Percentiles rank a stretch among this genome's conserved stretches.
phyloP scores from a whole-genome alignment of 2,329 filamentous ascomycete genomes.

The Clonostachys solani region DNA sequence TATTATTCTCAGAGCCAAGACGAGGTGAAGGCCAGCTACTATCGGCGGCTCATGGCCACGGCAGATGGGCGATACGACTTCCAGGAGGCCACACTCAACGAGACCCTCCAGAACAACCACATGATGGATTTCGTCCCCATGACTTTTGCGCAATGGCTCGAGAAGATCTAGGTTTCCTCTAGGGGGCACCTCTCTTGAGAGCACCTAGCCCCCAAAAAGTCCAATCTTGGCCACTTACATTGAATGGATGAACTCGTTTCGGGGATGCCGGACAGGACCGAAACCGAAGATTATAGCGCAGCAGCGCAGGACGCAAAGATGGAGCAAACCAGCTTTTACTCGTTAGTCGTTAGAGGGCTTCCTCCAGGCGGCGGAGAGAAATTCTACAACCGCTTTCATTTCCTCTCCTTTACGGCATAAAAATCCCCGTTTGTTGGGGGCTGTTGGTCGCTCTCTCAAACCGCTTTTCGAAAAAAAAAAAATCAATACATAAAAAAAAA shows the following conservation, averaged over 20 bases:
- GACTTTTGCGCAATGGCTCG: constrained; percentile 51
- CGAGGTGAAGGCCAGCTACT: constrained; percentile 42
- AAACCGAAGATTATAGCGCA: not conserved
- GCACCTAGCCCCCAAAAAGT: no score
- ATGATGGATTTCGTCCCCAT: constrained; percentile 39
- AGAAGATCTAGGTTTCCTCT: constrained; percentile 7
- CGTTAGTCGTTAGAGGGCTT: no score
- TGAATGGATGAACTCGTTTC: not conserved
- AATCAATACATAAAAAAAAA: no score
- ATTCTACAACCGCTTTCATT: no score
- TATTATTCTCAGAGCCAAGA: constrained; percentile 42
- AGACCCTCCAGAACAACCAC: constrained; percentile 27
- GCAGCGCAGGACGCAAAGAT: not conserved
- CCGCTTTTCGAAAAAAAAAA: no score
- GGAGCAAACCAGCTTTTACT: no score
- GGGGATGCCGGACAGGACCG: not conserved
- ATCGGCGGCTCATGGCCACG: constrained; percentile 63
- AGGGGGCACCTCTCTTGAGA: no score
- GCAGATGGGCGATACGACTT: constrained; percentile 66
- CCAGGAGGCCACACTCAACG: constrained; percentile 55
- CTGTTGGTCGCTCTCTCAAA: no score
- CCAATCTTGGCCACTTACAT: not conserved
- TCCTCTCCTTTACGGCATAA: no score
- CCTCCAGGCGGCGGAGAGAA: no score
- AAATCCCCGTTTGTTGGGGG: no score